Evolutionary conservation across 257 asterid genomes (phyloP).

Genomic region (Plectranthus barbatus): DNA sequence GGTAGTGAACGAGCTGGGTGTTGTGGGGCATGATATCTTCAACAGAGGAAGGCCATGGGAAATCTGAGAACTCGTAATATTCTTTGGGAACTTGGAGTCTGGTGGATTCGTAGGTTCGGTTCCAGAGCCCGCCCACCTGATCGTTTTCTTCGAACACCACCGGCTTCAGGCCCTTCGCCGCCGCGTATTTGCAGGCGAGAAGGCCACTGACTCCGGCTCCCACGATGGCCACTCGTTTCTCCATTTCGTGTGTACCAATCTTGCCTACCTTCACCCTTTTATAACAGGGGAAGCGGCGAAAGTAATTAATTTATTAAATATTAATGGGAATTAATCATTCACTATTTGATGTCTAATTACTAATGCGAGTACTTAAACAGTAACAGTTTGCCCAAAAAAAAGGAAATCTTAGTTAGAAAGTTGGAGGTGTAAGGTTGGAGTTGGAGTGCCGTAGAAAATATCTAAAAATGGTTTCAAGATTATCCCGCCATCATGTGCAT

Average conservation of each 20-base stretch:
- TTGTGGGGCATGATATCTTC: constrained; percentile 17
- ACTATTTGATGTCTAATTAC: too few relatives aligned
- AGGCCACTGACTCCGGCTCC: constrained; percentile 74
- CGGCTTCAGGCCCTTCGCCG: constrained; percentile 37
- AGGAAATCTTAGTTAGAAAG: too few relatives aligned
- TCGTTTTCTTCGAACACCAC: constrained; percentile 36
- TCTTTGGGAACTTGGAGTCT: constrained; percentile 23
- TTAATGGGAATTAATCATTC: too few relatives aligned
- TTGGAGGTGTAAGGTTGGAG: too few relatives aligned
- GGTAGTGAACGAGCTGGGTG: constrained; percentile 23
- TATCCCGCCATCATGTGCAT: too few relatives aligned
- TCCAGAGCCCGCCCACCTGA: constrained; percentile 45
- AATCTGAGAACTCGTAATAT: constrained; percentile 35
- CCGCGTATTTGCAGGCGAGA: constrained; percentile 52
- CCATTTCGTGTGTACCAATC: constrained; percentile 17
- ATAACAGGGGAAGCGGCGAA: too few relatives aligned
- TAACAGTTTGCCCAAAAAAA: too few relatives aligned
- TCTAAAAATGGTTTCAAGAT: too few relatives aligned
- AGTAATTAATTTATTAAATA: too few relatives aligned
- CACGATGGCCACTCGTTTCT: constrained; percentile 43
- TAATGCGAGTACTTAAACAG: too few relatives aligned
- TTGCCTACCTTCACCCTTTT: too few relatives aligned
- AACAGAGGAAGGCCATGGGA: constrained; percentile 46
- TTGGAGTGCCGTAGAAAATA: too few relatives aligned
- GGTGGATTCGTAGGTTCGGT: constrained; percentile 35